A percentile compares a stretch with the other conserved stretches of the same genome.
These are phyloP conservation scores for Lactarius hatsudake DNA, from an alignment of 768 basidiomycete genomes.

Conservation along the genomic window DNA sequence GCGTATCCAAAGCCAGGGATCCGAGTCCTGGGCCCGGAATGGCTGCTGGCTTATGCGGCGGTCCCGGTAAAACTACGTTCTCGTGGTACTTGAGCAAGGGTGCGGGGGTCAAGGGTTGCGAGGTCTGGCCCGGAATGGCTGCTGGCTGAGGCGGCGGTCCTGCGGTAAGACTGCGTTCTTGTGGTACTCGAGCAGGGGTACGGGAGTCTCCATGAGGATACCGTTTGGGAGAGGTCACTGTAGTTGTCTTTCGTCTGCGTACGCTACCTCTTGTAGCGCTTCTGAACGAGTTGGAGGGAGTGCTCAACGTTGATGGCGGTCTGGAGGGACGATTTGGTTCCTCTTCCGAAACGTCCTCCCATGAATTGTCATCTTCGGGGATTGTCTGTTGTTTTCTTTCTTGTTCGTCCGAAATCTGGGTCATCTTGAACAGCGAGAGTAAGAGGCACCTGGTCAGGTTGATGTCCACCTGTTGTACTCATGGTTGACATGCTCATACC, in stretches of 20 bases:
- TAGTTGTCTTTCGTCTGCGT: constrained; percentile 7
- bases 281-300: constrained; percentile 8
- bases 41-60: background rate
- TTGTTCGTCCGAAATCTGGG: background rate
- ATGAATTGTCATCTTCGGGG: constrained; percentile 2
- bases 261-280: background rate
- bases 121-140: background rate
- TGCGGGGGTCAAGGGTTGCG: background rate
- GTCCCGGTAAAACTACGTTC: background rate
- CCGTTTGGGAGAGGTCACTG: background rate
- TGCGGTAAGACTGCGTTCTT: background rate
- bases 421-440: constrained; percentile 12
- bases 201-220: background rate
- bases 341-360: constrained; percentile 18
- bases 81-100: constrained; percentile 4
- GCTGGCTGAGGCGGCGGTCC: background rate
- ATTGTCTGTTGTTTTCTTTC: background rate
- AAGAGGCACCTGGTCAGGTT: background rate
- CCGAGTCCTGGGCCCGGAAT: background rate
- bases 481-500: background rate
- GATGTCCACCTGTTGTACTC: background rate
- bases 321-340: background rate
- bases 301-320: background rate
- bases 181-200: constrained; percentile 5
- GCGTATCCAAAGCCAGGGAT: background rate